Evolutionary conservation across 2,329 filamentous ascomycete genomes (phyloP), one percentile per base, ranked within the genome.

Genomic region (Apiospora rasikravindrae): DNA sequence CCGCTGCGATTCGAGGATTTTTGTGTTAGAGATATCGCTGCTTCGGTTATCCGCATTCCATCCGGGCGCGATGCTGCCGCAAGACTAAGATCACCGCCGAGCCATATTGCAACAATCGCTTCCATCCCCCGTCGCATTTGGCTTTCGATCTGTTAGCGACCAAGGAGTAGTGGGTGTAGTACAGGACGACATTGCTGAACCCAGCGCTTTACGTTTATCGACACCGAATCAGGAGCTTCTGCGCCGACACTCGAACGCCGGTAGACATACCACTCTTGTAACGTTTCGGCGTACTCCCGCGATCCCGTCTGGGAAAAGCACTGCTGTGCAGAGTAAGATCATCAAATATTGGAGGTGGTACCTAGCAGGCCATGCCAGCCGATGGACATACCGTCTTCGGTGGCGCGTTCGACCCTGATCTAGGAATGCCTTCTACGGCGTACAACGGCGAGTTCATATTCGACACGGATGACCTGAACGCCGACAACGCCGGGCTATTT

Each of bases 171-270:
- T 64, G 33, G 57, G 57, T n/a, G 29, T 19, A 33, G 33, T 37
- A 64, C 57, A 94, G 81, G 88, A 90, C 76, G 89, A 90, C 74
- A 89, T 97, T 69, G 94, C 94, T 5, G 87, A 88, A 19, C 82
- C 93, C 45, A 89, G 94, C n/a, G 74, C 74, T 64, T 16, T 64
- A 64, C 33, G 10, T n/a, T 64, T 40, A 40, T 64, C 57, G 33
- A 64, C 57, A 22, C 37, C 33, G 40, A 64, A 22, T 13, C 29
- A 24, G 8, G 33, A 33, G 57, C 57, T 40, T 64, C 57, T 24
- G 57, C 57, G 57, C 57, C 57, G 33, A 40, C 13, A 40, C 57
- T 40, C 19, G 57, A 40, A 64, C 57, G 10, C 33, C 57, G 22
- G 57, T 33, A 40, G 57, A n/a, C 57, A 40, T n/a, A n/a, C 33